These are phyloP conservation scores for Alternaria brassicae DNA, from an alignment of 2,329 filamentous ascomycete species.

Conservation along the genomic window DNA sequence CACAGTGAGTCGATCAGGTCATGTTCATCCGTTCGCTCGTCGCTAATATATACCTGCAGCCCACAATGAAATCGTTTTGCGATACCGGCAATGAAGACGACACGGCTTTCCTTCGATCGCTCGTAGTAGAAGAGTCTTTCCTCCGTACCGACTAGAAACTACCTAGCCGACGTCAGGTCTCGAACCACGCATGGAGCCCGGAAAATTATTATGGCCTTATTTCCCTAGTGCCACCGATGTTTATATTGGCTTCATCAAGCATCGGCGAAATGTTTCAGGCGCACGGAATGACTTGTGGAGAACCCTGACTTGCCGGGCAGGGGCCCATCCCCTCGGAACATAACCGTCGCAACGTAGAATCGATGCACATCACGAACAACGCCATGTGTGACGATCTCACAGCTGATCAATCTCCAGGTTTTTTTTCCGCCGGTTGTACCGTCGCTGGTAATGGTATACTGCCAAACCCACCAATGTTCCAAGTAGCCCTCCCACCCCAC, in stretches of 20 bases:
- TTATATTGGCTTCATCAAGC: constrained; percentile 31
- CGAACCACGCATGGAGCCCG: constrained; percentile 6
- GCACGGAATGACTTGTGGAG: constrained; percentile 17
- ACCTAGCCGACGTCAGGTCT: neutral
- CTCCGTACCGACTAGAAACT: constrained; percentile 17
- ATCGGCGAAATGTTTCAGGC: constrained; percentile 28
- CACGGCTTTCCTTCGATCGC: constrained; percentile 14
- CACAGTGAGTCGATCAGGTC: constrained; percentile 18
- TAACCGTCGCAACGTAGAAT: constrained; percentile 2
- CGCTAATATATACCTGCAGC: constrained; percentile 5
- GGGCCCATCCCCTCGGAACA: constrained; percentile 12
- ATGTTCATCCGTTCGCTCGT: neutral
- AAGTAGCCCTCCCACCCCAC: neutral
- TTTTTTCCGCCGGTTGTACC: constrained; percentile 18
- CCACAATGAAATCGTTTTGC: constrained; percentile 5
- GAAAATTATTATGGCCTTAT: constrained; percentile 16
- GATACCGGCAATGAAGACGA: constrained; percentile 11
- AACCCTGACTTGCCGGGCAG: constrained; percentile 4
- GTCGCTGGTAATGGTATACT: constrained; percentile 4
- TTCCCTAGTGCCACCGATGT: constrained; percentile 8
- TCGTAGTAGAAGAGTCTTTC: constrained; percentile 20
- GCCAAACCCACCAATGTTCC: constrained; percentile 24
- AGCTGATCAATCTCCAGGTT: constrained; percentile 3
- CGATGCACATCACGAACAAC: neutral
- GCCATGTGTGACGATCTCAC: neutral